Percentiles rank a stretch among this genome's conserved stretches.
Conservation (phyloP, 2,329 filamentous ascomycete species). For the Penicillium sp. region DNA sequence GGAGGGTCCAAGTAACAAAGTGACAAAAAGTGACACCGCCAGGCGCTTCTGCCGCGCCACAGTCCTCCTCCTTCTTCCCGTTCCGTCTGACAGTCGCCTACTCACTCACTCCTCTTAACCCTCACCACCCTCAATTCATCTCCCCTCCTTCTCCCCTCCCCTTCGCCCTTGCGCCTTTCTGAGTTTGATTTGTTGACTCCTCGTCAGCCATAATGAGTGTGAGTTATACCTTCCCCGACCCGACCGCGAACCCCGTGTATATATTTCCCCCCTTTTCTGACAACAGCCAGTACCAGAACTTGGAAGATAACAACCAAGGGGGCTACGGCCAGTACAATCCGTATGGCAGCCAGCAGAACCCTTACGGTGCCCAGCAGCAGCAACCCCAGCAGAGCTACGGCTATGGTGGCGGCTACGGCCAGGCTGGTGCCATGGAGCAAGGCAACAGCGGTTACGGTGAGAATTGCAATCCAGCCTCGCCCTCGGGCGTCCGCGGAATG, state of each 20-base stretch:
- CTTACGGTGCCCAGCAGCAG: slow-evolving; percentile 31
- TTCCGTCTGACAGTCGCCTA: not conserved
- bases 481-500: not conserved
- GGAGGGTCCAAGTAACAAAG: not conserved
- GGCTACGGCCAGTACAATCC: slow-evolving; percentile 60
- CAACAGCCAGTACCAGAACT: slow-evolving; percentile 29
- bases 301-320: slow-evolving; percentile 33
- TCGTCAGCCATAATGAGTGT: slow-evolving; percentile 51
- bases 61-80: slow-evolving; percentile 12
- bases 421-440: slow-evolving; percentile 34
- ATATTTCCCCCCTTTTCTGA: slow-evolving; percentile 10
- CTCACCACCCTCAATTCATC: slow-evolving; percentile 17
- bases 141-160: slow-evolving; percentile 10
- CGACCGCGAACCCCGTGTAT: not conserved
- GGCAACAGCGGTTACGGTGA: slow-evolving; percentile 42
- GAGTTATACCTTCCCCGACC: slow-evolving; percentile 32
- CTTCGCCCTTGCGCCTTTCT: slow-evolving; percentile 6
- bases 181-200: not conserved
- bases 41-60: slow-evolving; percentile 23
- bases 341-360: slow-evolving; percentile 45
- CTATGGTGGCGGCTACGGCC: slow-evolving; percentile 29
- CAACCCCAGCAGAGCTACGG: slow-evolving; percentile 25
- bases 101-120: slow-evolving; percentile 7
- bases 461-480: not conserved
- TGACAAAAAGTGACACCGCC: slow-evolving; percentile 15